A percentile compares a stretch with the other conserved stretches of the same genome.
These are phyloP conservation scores for Hirsutella minnesotensis DNA, from an alignment of 2,329 filamentous ascomycete genomes.

Conservation along the genomic window DNA sequence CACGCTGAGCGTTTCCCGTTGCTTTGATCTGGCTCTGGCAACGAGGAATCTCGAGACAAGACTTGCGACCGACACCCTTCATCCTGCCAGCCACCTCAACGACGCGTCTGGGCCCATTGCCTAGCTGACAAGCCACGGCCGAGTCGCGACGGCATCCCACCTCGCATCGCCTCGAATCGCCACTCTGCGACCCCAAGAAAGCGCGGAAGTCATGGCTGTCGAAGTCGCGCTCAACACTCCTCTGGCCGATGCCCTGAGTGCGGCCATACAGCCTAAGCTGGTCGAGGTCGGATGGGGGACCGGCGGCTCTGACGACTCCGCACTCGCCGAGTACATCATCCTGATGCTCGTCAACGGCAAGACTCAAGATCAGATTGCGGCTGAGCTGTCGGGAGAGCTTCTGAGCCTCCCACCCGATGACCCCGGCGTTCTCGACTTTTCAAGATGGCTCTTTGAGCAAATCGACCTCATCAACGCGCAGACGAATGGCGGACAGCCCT, in stretches of 20 bases:
- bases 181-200: not conserved
- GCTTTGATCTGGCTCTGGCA: not conserved
- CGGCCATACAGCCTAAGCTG: constrained; percentile 79
- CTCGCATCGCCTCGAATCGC: not conserved
- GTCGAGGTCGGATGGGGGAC: constrained; percentile 88
- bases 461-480: constrained; percentile 56
- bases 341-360: constrained; percentile 96
- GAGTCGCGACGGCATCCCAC: constrained; percentile 1
- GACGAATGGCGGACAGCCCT: constrained; percentile 37
- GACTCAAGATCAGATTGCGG: constrained; percentile 77
- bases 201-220: constrained; percentile 52
- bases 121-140: constrained; percentile 5
- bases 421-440: constrained; percentile 69
- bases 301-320: constrained; percentile 63
- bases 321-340: constrained; percentile 90
- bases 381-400: constrained; percentile 79
- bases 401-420: constrained; percentile 75
- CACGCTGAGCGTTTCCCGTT: not conserved
- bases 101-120: constrained; percentile 1
- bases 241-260: constrained; percentile 71
- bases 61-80: not conserved
- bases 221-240: constrained; percentile 69
- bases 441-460: constrained; percentile 87
- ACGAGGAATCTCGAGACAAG: not conserved
- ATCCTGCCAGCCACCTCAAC: not conserved